Conservation (phyloP, 2,329 filamentous ascomycete genomes). For the Sclerotinia trifoliorum region DNA sequence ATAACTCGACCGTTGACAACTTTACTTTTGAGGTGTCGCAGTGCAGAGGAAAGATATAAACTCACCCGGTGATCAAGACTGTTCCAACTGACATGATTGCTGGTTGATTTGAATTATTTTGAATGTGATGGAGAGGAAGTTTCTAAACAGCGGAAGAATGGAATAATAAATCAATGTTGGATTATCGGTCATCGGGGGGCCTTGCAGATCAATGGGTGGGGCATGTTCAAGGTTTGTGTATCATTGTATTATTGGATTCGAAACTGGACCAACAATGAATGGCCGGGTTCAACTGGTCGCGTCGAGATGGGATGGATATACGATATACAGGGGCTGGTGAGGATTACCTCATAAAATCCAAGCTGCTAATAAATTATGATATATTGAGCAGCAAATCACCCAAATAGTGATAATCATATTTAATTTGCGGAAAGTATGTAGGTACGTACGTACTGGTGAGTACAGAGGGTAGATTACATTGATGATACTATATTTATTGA, state of each 20-base stretch:
- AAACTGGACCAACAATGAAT: neutral
- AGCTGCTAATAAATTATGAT: neutral
- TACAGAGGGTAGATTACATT: neutral
- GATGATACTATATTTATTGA: too few relatives aligned
- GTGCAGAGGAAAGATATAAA: slow-evolving; percentile 28
- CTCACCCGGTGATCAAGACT: slow-evolving; percentile 89
- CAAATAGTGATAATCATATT: neutral
- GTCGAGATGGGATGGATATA: neutral
- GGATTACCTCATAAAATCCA: neutral
- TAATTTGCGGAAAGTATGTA: neutral
- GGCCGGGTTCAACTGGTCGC: too few relatives aligned
- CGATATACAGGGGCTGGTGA: neutral
- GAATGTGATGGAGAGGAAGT: neutral
- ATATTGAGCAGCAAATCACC: neutral
- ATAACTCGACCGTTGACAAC: neutral
- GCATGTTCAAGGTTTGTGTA: neutral
- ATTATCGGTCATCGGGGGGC: neutral
- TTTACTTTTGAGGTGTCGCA: neutral
- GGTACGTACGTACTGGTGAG: neutral
- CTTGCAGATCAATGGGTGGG: slow-evolving; percentile 10
- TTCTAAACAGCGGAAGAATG: neutral
- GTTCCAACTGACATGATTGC: slow-evolving; percentile 74
- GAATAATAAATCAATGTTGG: slow-evolving; percentile 5
- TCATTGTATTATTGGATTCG: neutral
- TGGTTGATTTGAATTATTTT: slow-evolving; percentile 5